Base-by-base conservation (phyloP, 2,329 filamentous ascomycete species). In the Botrytis tulipae region DNA sequence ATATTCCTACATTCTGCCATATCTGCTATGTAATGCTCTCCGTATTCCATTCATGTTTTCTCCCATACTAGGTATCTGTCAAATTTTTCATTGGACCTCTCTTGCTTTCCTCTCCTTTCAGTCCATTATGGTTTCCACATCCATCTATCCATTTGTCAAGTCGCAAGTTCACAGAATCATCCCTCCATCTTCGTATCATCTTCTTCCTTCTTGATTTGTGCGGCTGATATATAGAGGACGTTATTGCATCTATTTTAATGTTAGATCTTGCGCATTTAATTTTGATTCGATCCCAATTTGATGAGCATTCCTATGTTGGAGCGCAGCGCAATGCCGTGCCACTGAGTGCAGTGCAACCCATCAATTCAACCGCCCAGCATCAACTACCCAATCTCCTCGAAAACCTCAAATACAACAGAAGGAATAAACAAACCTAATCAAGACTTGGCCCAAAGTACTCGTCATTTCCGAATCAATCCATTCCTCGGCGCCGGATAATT, bases 401-500 rank as follows among this genome's bases (percentile, higher is more conserved):
- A 4, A 16, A 0, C 1, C 25, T 10, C 32, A 16, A 22, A 48
- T n/a, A 14, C 8, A 20, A 18, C 46, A 9, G 42, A 25, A 69
- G 5, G 18, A 29, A 42, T 70, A 80, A 46, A 60, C 86, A 75
- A 84, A 97, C 92, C 95, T 87, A 81, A 99, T 98, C 80, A 99
- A 84, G 63, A 99, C 95, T 84, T 97, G 92, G 10, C 96, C 96
- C 77, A 99, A 85, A 67, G 89, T 89, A 73, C 94, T 95, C 51
- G 92, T 94, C 82, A 90, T 91, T 87, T 97, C 93, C 78, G 93
- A 92, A 82, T 94, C 90, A 81, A 97, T 93, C 84, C 92, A 98
- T 84, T 99, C 96, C 84, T 97, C 93, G 70, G 95, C 95, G 80
- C 92, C 91, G 77, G 91, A 90, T 76, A 99, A 89, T 85, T 98